Evolutionary conservation across 306 rosid genomes (phyloP), one percentile per base, ranked within the genome.

Genomic region (Ammopiptanthus mongolicus): DNA sequence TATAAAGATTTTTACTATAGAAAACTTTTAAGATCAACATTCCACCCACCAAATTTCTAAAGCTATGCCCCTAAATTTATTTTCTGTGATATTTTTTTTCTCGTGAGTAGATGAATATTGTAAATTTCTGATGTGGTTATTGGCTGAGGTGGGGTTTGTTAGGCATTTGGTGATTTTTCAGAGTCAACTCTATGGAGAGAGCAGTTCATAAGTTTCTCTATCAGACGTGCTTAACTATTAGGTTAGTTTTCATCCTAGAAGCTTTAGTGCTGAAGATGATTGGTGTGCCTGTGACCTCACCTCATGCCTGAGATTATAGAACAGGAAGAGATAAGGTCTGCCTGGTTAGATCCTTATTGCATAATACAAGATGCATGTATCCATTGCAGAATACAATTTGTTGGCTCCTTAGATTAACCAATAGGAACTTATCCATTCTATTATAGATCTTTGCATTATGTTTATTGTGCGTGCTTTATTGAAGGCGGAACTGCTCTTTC

Each of bases 401-500:
- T 39, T 68, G 42, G 21, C 48, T 68, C 53, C 39, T 39, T 28
- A 18, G 48, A 23, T 42, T 57, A 48, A 71, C 14, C n/a, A 21
- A 37, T 31, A 33, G 33, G 48, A 42, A 23, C 18, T 5, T 37
- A 42, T 60, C 17, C 42, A 34, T 48, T 67, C 12, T 68, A n/a
- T 51, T 59, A 37, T 37, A 15, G 22, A 60, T 58, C 18, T 50
- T 37, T 28, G 44, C 56, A 22, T 29, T 48, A 31, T 42, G 29
- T 57, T 3, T 68, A 53, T 21, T 11, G 34, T 52, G 46, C 60
- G 59, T 77, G 51, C 83, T 79, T 31, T 9, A 63, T 80, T 71
- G 31, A 68, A 76, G 72, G 71, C 59, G 42, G 46, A 56, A 37
- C 34, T 64, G 7, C 46, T 76, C 13, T 75, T 82, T 80, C 88